Evolutionary conservation across 2,329 filamentous ascomycete species (phyloP), one percentile per base, ranked within the genome.

Genomic region (Westerdykella aurantiaca): DNA sequence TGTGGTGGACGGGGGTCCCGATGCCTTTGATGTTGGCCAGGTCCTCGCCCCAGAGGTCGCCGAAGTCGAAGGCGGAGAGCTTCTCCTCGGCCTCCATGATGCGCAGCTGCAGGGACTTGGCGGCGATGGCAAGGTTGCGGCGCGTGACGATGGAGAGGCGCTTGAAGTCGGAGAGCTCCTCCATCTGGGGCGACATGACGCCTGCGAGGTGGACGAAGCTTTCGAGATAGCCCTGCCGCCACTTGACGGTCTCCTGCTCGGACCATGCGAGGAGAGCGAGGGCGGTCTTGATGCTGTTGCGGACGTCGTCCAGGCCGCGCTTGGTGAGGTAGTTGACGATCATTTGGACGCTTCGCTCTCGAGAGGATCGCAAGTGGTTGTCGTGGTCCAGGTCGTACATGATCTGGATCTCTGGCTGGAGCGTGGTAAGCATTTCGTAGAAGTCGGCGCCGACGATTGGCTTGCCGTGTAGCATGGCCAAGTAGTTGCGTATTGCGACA

Each of bases 211-310:
- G 83, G 6, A 80, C 70, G 53, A 85, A 88, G 21, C 76, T 75
- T 59, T 86, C 83, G 13, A 77, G 72, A 74, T 82, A 88, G 1
- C 82, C 81, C 49, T 82, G 78, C 37, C 80, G 74, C 81, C 82
- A 85, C 5, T 73, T 73, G 7, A 86, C 77, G 14, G 71, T 74
- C 2, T 75, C 70, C n/a, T 71, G 72, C 52, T 87, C 84, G 2
- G 80, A 76, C 79, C 82, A 87, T 0, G 79, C 77, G 4, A 88
- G 69, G 13, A 86, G 66, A 0, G 78, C 76, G 2, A 83, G 73
- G 1, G 83, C 82, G 2, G 72, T 71, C 31, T 79, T 76, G 0
- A 79, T 69, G 47, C 80, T 80, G 43, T 78, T 77, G 10, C 82
- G 76, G 10, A 82, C 72, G 56, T 87, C 82, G 50, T 85, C 81